A percentile compares a stretch with the other conserved stretches of the same genome.
Evolutionary conservation across 345 rosid genomes (phyloP).

Genomic region (Iberis pinnata): DNA sequence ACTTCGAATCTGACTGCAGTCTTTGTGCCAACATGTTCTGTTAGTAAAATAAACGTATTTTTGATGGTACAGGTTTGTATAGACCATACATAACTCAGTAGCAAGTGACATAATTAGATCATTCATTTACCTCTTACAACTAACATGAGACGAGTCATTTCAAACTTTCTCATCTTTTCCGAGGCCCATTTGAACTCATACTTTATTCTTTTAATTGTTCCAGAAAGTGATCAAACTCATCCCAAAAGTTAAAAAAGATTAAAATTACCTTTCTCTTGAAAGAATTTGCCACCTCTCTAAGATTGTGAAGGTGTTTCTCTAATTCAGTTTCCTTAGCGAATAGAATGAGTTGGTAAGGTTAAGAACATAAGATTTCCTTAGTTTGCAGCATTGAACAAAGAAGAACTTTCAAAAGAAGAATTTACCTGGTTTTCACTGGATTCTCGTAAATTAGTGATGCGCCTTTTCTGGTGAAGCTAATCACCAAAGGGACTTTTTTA

Average conservation of each 20-base stretch:
- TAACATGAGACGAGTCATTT: slow-evolving; percentile 79
- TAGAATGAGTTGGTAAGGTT: slow-evolving; percentile 56
- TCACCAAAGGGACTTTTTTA: slow-evolving; percentile 83
- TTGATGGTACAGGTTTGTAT: slow-evolving; percentile 9
- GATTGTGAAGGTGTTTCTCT: slow-evolving; percentile 51
- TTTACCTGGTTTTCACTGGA: slow-evolving; percentile 75
- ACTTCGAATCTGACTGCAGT: too few relatives aligned
- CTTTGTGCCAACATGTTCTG: slow-evolving; percentile 77
- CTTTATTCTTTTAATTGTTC: too few relatives aligned
- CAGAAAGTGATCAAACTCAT: neutral
- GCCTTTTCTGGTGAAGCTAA: slow-evolving; percentile 70
- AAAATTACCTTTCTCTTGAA: slow-evolving; percentile 82
- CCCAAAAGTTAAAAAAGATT: neutral
- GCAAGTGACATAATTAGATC: slow-evolving; percentile 5
- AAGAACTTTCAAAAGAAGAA: neutral
- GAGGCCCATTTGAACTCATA: slow-evolving; percentile 78
- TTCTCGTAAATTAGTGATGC: slow-evolving; percentile 71
- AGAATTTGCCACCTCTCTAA: slow-evolving; percentile 70
- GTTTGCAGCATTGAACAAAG: neutral
- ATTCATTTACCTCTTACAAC: slow-evolving; percentile 63
- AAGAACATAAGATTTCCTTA: slow-evolving; percentile 1
- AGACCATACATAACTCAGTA: slow-evolving; percentile 18
- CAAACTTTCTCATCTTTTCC: slow-evolving; percentile 84
- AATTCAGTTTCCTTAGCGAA: slow-evolving; percentile 68
- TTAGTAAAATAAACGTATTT: slow-evolving; percentile 20